These are phyloP conservation scores for Antitrichia curtipendula DNA, from an alignment of 225 moss, liverwort and hornwort genomes.

Conservation along the genomic window DNA sequence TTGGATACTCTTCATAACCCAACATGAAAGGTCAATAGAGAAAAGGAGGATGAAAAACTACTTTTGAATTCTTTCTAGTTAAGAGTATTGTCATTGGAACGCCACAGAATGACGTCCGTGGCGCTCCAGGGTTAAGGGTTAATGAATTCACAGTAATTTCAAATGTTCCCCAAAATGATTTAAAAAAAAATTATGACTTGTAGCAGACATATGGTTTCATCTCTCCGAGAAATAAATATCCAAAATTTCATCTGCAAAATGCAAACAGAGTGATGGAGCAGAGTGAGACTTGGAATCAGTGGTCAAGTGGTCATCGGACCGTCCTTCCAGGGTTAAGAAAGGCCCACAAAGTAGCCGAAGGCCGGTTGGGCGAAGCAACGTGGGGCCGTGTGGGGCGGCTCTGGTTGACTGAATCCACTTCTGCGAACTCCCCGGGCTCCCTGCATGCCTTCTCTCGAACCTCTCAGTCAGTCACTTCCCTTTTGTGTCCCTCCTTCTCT, in stretches of 20 bases:
- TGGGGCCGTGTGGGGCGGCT: constrained; percentile 12
- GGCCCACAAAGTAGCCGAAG: not conserved
- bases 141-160: no score
- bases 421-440: not conserved
- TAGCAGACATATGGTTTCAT: not conserved
- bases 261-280: no score
- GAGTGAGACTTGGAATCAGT: not conserved
- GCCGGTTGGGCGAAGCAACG: constrained; percentile 14
- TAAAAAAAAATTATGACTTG: no score
- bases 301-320: not conserved
- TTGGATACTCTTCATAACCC: no score
- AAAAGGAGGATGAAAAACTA: no score
- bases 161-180: not conserved
- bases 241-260: not conserved
- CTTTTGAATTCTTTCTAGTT: no score
- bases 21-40: no score
- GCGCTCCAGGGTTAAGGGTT: no score
- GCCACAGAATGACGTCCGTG: no score
- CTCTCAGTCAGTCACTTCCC: not conserved
- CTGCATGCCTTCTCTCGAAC: not conserved
- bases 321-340: not conserved
- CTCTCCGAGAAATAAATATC: not conserved
- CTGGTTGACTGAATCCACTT: constrained; percentile 29
- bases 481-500: not conserved
- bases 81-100: no score